Conservation (phyloP, 106 monocot species). For the Alisma plantagoaquatica region DNA sequence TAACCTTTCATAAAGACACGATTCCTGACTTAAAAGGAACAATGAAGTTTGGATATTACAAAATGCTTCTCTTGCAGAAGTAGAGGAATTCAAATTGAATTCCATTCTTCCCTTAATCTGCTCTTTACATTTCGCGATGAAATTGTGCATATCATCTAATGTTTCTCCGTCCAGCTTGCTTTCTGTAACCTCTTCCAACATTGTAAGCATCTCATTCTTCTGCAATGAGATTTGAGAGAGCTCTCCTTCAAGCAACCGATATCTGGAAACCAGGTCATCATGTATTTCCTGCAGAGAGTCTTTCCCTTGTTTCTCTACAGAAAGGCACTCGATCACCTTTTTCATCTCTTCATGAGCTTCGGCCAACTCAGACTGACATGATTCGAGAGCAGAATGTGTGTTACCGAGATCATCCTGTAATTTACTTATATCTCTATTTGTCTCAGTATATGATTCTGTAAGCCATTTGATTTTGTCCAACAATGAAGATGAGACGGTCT, state of each 20-base stretch:
- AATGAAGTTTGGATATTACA: constrained; percentile 53
- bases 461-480: constrained; percentile 45
- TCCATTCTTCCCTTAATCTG: constrained; percentile 29
- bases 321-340: constrained; percentile 22
- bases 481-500: constrained; percentile 26
- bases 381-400: constrained; percentile 13
- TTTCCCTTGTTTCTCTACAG: constrained; percentile 30
- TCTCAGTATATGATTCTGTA: constrained; percentile 17
- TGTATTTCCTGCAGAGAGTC: constrained; percentile 26
- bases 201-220: constrained; percentile 37
- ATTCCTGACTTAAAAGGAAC: constrained; percentile 39
- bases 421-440: constrained; percentile 25
- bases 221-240: constrained; percentile 34
- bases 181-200: constrained; percentile 31
- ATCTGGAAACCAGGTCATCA: constrained; percentile 32
- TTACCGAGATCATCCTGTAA: constrained; percentile 28
- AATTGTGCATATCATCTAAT: constrained; percentile 13
- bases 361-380: constrained; percentile 29
- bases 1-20: constrained; percentile 33
- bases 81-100: constrained; percentile 6
- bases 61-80: constrained; percentile 19
- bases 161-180: constrained; percentile 28
- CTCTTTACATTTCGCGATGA: constrained; percentile 34
- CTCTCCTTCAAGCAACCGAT: constrained; percentile 28
- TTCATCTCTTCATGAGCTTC: constrained; percentile 36